Conservation (phyloP, 73 alveolate genomes). For the Paramecium sonneborni region DNA sequence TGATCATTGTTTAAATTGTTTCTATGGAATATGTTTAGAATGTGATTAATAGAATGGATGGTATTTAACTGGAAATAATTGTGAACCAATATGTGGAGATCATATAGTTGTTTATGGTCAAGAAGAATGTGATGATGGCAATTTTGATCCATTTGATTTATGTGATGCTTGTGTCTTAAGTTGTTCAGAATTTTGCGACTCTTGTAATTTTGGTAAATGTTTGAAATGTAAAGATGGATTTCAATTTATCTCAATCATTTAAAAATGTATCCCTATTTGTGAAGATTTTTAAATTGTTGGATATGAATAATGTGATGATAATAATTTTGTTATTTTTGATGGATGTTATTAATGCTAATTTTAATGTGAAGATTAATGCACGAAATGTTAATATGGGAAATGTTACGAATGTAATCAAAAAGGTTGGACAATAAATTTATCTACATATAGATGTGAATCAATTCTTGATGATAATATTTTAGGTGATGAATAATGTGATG, state of each 20-base stretch:
- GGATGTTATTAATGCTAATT: not conserved
- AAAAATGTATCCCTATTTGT: not conserved
- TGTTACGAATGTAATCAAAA: not conserved
- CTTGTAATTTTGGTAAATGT: not conserved
- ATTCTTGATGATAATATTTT: not conserved
- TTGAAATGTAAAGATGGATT: not conserved
- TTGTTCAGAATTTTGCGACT: not conserved
- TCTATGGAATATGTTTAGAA: not conserved
- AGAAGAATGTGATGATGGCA: constrained; percentile 36
- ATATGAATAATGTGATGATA: not conserved
- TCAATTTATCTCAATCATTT: not conserved
- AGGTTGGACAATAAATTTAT: not conserved
- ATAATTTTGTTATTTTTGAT: not conserved
- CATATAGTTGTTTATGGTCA: not conserved
- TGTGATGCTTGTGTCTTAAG: not conserved
- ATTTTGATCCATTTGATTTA: not conserved
- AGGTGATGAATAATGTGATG: constrained; percentile 65
- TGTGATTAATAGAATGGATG: not conserved
- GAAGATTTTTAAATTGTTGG: not conserved
- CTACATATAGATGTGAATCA: not conserved
- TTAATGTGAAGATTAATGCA: not conserved
- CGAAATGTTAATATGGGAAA: not conserved
- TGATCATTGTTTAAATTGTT: not conserved
- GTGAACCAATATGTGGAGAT: constrained; percentile 15
- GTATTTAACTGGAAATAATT: not conserved